Base-by-base conservation (phyloP, 1,139 yeast genomes). In the Hemisphaericaspora xylanilytica region DNA sequence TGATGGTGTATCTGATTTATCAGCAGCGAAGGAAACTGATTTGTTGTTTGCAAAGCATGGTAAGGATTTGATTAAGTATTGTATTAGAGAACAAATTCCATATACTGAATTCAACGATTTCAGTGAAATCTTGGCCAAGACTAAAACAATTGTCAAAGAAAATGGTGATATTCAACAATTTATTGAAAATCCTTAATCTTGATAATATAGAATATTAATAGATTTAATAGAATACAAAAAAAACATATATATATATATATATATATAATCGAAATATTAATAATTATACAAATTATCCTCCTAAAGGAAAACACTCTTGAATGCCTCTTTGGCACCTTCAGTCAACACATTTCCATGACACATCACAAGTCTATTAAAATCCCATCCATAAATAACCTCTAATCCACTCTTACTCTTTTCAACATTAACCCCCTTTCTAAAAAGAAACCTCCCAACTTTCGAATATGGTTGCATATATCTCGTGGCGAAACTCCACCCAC, bases 21-120 rank as follows among this genome's bases (percentile, higher is more conserved):
- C 89, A 45, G 98, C 98, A 18, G 97, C 97, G 24, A 82, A 85
- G 57, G 97, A 92, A 61, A 89, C 98, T 36, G 90, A 94, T 61
- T 70, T 90, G 52, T 69, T 92, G 51, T 92, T 92, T 63, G 98
- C 98, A 39, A 92, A 89, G 67, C 80, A 80, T 48, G 98, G 97
- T 35, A 81, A 85, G 53, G 98, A 92, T 59, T 75, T 92, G 52
- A 85, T 92, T 50, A 83, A 80, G 37, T 90, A 80, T 65, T 92
- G 97, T 65, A 74, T 74, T 51, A 69, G 83, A 33, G 94, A 90
- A 58, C 68, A 74, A 33, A 85, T 92, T 48, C 95, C 96, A 10
- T 92, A 81, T 68, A 80, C 84, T 34, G 94, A 84, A 56, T 92
- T 94, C 62, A 78, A 78, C 49, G 68, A 81, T 38, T 92, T 86